phyloP scores from a whole-genome alignment of 352 stramenopile genomes.

The Nothophytophthora sp. region DNA sequence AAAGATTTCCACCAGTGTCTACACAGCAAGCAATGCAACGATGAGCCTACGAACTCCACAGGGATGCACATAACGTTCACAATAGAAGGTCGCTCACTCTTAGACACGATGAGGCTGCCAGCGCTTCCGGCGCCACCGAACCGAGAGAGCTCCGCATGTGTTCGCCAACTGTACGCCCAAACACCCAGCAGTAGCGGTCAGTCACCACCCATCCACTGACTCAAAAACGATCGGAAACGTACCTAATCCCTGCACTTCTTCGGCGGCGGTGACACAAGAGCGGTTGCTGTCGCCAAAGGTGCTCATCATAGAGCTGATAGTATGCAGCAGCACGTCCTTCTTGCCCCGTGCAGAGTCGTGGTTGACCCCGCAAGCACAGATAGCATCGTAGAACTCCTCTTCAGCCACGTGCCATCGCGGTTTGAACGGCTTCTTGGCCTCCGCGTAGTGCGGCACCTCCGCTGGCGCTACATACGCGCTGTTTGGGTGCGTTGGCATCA shows the following conservation, averaged over 20 bases:
- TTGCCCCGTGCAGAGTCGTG: conserved; percentile 41
- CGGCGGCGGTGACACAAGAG: conserved; percentile 58
- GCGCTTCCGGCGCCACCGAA: conserved; percentile 45
- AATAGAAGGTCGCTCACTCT: too few relatives aligned
- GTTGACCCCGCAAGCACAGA: conserved; percentile 57
- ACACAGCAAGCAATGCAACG: too few relatives aligned
- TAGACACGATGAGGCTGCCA: conserved; percentile 46
- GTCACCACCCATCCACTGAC: conserved; percentile 1
- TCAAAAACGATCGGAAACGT: conserved; percentile 3
- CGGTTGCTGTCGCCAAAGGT: conserved; percentile 72
- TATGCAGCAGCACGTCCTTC: conserved; percentile 54
- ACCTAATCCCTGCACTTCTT: conserved; percentile 61
- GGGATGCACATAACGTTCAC: too few relatives aligned
- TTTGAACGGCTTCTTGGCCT: conserved; percentile 34
- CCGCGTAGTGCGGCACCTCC: conserved; percentile 48
- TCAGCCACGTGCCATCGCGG: conserved; percentile 75
- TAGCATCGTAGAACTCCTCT: conserved; percentile 65
- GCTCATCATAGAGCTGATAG: conserved; percentile 83
- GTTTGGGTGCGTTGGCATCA: conserved; percentile 39
- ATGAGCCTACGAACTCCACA: too few relatives aligned
- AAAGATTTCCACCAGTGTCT: conserved; percentile 80
- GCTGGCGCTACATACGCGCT: conserved; percentile 61
- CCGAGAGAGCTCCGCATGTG: conserved; percentile 44
- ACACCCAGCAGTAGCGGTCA: background rate
- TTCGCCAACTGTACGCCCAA: conserved; percentile 48